These are phyloP conservation scores for Hypoxylon crocopeplum DNA, from an alignment of 495 filamentous ascomycete genomes.

Conservation along the genomic window DNA sequence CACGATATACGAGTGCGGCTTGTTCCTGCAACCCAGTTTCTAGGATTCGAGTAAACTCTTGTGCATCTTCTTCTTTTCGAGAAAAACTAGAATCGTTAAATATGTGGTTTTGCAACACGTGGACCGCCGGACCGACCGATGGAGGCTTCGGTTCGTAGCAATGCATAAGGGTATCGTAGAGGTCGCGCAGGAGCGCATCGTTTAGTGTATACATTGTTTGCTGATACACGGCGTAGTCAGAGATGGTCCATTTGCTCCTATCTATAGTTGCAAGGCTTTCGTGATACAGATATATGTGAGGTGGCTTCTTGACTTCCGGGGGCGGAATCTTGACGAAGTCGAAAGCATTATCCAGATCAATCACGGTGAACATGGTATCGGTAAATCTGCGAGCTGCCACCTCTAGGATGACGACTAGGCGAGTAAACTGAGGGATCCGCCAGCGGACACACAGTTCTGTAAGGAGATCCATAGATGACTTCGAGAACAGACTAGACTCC, in stretches of 20 bases:
- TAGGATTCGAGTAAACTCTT: constrained; percentile 72
- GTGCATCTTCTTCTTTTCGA: constrained; percentile 68
- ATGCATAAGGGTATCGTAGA: constrained; percentile 84
- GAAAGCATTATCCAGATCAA: constrained; percentile 83
- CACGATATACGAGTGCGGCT: constrained; percentile 76
- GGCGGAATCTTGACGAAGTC: constrained; percentile 76
- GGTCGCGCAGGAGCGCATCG: constrained; percentile 82
- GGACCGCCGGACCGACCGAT: constrained; percentile 77
- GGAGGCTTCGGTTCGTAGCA: constrained; percentile 90
- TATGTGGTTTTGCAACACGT: constrained; percentile 83
- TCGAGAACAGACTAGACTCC: constrained; percentile 74
- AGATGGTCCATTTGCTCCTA: constrained; percentile 74
- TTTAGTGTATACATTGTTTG: constrained; percentile 76
- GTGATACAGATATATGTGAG: constrained; percentile 48
- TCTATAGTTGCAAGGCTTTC: constrained; percentile 52
- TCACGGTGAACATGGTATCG: constrained; percentile 80
- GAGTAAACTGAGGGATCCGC: constrained; percentile 85
- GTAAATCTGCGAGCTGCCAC: constrained; percentile 83
- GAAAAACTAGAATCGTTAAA: constrained; percentile 78
- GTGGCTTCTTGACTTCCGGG: constrained; percentile 60
- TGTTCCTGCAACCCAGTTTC: constrained; percentile 73
- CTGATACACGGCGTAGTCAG: constrained; percentile 78
- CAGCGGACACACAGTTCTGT: constrained; percentile 86
- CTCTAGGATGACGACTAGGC: constrained; percentile 83
- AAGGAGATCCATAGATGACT: constrained; percentile 80